Evolutionary conservation across 2,329 filamentous ascomycete species (phyloP).

Genomic region (Fusarium sp.): DNA sequence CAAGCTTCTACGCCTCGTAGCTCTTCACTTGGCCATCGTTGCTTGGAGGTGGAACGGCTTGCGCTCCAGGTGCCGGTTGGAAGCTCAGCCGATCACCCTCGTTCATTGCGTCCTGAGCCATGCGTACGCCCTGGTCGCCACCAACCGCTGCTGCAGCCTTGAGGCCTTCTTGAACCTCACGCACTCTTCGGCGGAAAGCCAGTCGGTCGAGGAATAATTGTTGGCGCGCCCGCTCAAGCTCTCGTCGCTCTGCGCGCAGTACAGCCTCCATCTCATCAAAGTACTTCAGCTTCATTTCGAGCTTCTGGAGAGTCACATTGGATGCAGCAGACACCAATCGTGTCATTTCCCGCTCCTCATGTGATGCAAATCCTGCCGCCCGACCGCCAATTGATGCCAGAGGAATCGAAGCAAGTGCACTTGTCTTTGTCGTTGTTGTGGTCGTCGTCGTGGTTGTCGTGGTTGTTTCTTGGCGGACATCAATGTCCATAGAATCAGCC

Average conservation of each 20-base stretch:
- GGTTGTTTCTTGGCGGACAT: slow-evolving; percentile 65
- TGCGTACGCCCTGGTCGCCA: slow-evolving; percentile 61
- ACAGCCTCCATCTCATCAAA: slow-evolving; percentile 97
- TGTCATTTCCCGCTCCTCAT: slow-evolving; percentile 97
- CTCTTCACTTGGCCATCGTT: slow-evolving; percentile 67
- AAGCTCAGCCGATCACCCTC: slow-evolving; percentile 67
- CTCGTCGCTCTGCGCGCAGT: slow-evolving; percentile 89
- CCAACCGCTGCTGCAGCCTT: slow-evolving; percentile 63
- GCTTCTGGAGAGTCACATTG: slow-evolving; percentile 94
- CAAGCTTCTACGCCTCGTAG: slow-evolving; percentile 60
- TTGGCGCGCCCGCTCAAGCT: slow-evolving; percentile 91
- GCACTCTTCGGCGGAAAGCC: slow-evolving; percentile 87
- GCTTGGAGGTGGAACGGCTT: slow-evolving; percentile 65
- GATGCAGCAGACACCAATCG: slow-evolving; percentile 91
- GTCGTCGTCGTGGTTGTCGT: slow-evolving; percentile 64
- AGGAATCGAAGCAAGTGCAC: slow-evolving; percentile 78
- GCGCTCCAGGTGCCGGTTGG: slow-evolving; percentile 56
- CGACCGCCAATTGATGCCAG: slow-evolving; percentile 89
- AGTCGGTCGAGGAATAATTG: slow-evolving; percentile 94
- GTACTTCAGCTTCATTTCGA: slow-evolving; percentile 94
- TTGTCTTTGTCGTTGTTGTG: slow-evolving; percentile 58
- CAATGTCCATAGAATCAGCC: slow-evolving; percentile 73
- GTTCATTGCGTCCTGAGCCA: slow-evolving; percentile 59
- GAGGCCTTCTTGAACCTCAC: slow-evolving; percentile 83
- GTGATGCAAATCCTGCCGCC: slow-evolving; percentile 87